Evolutionary conservation across 768 basidiomycete genomes (phyloP).

Genomic region (Tylopilus felleus): DNA sequence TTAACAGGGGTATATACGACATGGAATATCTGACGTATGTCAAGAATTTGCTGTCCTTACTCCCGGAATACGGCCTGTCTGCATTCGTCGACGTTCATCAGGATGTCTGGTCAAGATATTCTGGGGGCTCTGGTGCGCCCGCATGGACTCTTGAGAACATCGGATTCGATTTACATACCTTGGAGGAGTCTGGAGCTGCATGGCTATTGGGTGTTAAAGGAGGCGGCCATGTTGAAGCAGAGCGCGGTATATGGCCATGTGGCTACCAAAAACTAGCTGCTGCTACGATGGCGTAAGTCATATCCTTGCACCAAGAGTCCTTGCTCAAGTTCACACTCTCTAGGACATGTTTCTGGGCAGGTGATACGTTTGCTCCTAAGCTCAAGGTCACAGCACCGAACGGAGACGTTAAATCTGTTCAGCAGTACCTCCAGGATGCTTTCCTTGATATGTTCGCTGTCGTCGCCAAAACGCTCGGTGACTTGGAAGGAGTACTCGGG

Average conservation of each 20-base stretch:
- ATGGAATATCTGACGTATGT: slow-evolving; percentile 79
- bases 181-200: slow-evolving; percentile 83
- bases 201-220: slow-evolving; percentile 81
- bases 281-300: slow-evolving; percentile 82
- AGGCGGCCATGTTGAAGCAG: slow-evolving; percentile 70
- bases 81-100: slow-evolving; percentile 86
- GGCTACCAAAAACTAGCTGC: slow-evolving; percentile 94
- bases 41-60: slow-evolving; percentile 57
- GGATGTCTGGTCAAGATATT: slow-evolving; percentile 94
- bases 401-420: slow-evolving; percentile 59
- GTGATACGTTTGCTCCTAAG: slow-evolving; percentile 81
- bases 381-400: slow-evolving; percentile 48
- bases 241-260: slow-evolving; percentile 87
- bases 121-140: slow-evolving; percentile 93
- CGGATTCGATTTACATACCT: slow-evolving; percentile 77
- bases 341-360: slow-evolving; percentile 93
- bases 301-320: neutral
- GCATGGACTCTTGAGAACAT: slow-evolving; percentile 89
- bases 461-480: slow-evolving; percentile 65
- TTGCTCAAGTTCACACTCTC: neutral
- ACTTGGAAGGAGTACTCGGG: slow-evolving; percentile 77
- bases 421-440: slow-evolving; percentile 77
- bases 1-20: slow-evolving; percentile 76
- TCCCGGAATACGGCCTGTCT: slow-evolving; percentile 68
- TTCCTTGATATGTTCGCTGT: slow-evolving; percentile 76